Evolutionary conservation across 2,329 filamentous ascomycete genomes (phyloP), one percentile per base, ranked within the genome.

Genomic region (Phyllosticta citrichinensis): DNA sequence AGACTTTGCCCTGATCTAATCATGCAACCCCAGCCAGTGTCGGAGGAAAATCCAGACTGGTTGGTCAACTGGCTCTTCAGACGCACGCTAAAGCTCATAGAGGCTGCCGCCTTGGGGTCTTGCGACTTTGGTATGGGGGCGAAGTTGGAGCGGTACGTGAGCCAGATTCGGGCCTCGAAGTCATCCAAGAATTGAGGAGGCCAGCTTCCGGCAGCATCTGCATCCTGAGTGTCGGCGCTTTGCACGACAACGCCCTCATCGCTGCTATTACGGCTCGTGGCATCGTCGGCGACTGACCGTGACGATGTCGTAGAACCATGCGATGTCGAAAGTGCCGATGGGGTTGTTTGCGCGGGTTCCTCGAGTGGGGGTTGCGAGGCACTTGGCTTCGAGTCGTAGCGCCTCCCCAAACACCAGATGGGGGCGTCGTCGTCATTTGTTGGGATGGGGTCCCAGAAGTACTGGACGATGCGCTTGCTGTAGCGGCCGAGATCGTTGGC

Each of bases 21-120:
- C 94, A 99, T 99, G 71, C 94, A 99, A 0, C 94, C 94, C 91
- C 95, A 99, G 57, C 94, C 94, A 10, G 90, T 92, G 72, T 99
- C 94, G 1, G 91, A 93, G 11, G 90, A 88, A 74, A 97, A 99
- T 4, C 89, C 91, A 25, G 81, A 81, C 62, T 89, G 84, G 56
- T 96, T 90, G 33, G 30, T 57, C 5, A 97, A 77, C 69, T 91
- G 88, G 59, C 81, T 92, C 69, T 91, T 88, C 66, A 97, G 79
- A 57, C 91, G 87, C 74, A 96, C 93, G 1, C 89, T 80, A 62
- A 97, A 83, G 3, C 90, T 95, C 77, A 97, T 84, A 8, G 85
- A 79, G 3, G 86, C 80, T 0, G 80, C 72, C 14, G 90, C 88
- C 68, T 86, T 86, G 0, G 88, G 86, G 66, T 93, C 88, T 59